Conservation (phyloP, 768 basidiomycete genomes). For the Fomitopsis serialis region DNA sequence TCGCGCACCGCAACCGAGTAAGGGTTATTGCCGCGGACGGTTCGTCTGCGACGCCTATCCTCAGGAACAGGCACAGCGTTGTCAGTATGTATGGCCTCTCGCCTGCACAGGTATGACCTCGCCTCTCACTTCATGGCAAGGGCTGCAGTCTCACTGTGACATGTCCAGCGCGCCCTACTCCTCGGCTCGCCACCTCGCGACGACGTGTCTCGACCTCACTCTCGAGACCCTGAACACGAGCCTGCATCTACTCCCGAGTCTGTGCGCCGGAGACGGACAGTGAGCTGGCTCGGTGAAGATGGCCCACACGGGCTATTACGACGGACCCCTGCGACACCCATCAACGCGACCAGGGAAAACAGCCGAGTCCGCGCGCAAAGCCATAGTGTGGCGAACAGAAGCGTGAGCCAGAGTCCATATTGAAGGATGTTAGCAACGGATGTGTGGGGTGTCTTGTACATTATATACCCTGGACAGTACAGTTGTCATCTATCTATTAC, state of each 20-base stretch:
- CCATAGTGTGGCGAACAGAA: constrained; percentile 4
- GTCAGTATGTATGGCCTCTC: constrained; percentile 66
- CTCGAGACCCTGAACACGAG: constrained; percentile 14
- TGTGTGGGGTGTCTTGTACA: not conserved
- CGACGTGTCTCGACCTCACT: constrained; percentile 15
- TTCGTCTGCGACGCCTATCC: constrained; percentile 29
- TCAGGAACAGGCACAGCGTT: constrained; percentile 50
- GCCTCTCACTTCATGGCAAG: not conserved
- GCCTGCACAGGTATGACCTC: constrained; percentile 55
- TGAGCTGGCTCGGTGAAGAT: constrained; percentile 18
- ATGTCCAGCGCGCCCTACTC: constrained; percentile 50
- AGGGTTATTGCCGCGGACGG: constrained; percentile 44
- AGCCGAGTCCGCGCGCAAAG: constrained; percentile 4
- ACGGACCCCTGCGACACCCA: constrained; percentile 9
- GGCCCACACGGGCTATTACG: constrained; percentile 2
- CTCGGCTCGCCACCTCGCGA: constrained; percentile 62
- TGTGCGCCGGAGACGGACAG: constrained; percentile 15
- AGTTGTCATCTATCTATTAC: not conserved
- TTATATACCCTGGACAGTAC: not conserved
- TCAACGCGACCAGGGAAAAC: constrained; percentile 7
- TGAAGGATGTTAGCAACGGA: not conserved
- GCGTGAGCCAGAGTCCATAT: constrained; percentile 4
- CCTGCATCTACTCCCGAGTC: constrained; percentile 12
- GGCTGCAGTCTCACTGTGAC: constrained; percentile 2
- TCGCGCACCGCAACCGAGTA: constrained; percentile 32